Conservation (phyloP, 1,284 basidiomycete genomes). For the Hymenochaete sp. region DNA sequence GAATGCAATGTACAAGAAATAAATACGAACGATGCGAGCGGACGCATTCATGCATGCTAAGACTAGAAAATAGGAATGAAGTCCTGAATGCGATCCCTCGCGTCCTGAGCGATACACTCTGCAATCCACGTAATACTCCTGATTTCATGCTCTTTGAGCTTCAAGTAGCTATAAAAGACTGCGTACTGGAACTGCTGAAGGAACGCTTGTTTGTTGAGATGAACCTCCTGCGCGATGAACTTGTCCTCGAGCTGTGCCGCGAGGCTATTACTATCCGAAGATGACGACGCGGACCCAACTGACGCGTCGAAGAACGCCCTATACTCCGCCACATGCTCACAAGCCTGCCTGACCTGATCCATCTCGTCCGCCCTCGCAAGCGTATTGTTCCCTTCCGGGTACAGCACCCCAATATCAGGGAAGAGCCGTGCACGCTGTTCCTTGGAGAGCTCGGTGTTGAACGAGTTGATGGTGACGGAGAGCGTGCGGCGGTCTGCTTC, state of each 20-base stretch:
- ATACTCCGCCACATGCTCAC: slow-evolving; percentile 88
- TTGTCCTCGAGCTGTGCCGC: slow-evolving; percentile 82
- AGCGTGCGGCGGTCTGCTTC: slow-evolving; percentile 96
- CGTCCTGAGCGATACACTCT: slow-evolving; percentile 94
- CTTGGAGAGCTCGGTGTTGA: slow-evolving; percentile 90
- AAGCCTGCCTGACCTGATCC: slow-evolving; percentile 84
- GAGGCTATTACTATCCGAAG: slow-evolving; percentile 30
- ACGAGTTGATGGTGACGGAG: slow-evolving; percentile 99
- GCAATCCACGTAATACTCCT: slow-evolving; percentile 96
- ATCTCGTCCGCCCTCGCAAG: slow-evolving; percentile 93
- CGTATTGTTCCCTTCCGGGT: slow-evolving; percentile 92
- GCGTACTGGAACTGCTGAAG: slow-evolving; percentile 93
- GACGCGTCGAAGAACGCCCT: slow-evolving; percentile 78
- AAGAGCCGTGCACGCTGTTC: slow-evolving; percentile 95
- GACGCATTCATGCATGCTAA: too few species aligned
- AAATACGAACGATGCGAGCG: too few species aligned
- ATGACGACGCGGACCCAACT: slow-evolving; percentile 26
- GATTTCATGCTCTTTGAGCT: slow-evolving; percentile 99
- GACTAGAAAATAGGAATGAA: slow-evolving; percentile 78
- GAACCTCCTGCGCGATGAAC: slow-evolving; percentile 93
- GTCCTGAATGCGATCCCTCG: slow-evolving; percentile 87
- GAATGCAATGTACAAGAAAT: too few species aligned
- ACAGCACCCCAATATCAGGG: slow-evolving; percentile 88
- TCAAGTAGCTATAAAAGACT: slow-evolving; percentile 90
- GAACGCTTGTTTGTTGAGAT: slow-evolving; percentile 89